Conservation (phyloP, 192 early-diverging fungal species). For the Entrophospora sp. region DNA sequence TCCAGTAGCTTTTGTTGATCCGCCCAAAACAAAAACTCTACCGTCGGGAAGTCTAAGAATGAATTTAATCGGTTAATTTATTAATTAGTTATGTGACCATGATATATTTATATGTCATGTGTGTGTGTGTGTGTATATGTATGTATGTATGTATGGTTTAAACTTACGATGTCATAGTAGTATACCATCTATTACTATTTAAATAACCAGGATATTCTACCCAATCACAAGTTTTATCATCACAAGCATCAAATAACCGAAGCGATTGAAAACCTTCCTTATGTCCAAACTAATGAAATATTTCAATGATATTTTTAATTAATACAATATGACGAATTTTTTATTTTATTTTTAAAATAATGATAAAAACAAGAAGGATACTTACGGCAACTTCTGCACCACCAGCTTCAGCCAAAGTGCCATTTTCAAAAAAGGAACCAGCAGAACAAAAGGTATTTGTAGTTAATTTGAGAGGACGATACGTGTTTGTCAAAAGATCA, state of each 20-base stretch:
- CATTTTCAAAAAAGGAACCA: constrained; percentile 45
- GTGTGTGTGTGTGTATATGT: too few species aligned
- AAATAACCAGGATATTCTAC: constrained; percentile 29
- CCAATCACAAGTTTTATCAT: constrained; percentile 37
- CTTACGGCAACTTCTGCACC: constrained; percentile 30
- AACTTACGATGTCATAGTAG: constrained; percentile 21
- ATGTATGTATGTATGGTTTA: too few species aligned
- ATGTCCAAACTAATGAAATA: too few species aligned
- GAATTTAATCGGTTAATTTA: constrained; percentile 15
- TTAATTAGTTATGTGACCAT: constrained; percentile 31
- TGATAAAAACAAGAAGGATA: too few species aligned
- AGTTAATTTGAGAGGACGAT: constrained; percentile 33
- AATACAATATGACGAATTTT: too few species aligned
- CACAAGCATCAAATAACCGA: constrained; percentile 39
- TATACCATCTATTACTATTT: constrained; percentile 32
- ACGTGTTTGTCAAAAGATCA: constrained; percentile 36
- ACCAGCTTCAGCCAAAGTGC: constrained; percentile 45
- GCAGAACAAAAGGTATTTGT: constrained; percentile 53
- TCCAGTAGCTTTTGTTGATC: constrained; percentile 34
- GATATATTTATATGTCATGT: constrained; percentile 24
- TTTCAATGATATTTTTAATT: too few species aligned
- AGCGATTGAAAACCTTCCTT: constrained; percentile 33
- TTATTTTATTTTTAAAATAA: too few species aligned
- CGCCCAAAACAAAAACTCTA: constrained; percentile 45
- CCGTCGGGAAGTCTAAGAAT: constrained; percentile 32